Evolutionary conservation across 2,329 filamentous ascomycete genomes (phyloP).

Genomic region (Fusarium sp.): DNA sequence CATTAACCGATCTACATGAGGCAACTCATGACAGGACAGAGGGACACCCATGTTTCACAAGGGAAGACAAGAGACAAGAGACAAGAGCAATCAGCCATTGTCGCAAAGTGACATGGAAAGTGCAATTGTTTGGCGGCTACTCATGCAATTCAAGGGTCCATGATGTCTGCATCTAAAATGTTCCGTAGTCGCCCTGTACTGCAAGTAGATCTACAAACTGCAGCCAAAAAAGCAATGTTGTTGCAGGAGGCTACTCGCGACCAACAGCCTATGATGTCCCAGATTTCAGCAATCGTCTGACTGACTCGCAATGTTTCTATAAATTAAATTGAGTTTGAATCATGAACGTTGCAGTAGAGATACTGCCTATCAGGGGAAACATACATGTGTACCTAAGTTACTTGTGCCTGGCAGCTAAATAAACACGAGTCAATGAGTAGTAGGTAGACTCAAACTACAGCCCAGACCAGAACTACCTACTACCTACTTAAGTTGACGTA

Average conservation of each 20-base stretch:
- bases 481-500: conserved; percentile 2
- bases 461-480: background rate
- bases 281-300: background rate
- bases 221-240: conserved; percentile 30
- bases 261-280: conserved; percentile 8
- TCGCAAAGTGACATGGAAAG: conserved; percentile 7
- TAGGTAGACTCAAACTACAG: conserved; percentile 30
- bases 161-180: conserved; percentile 4
- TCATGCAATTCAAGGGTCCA: conserved; percentile 17
- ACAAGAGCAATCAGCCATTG: background rate
- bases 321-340: conserved; percentile 3
- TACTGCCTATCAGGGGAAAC: conserved; percentile 11
- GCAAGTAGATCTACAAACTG: conserved; percentile 14
- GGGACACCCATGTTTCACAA: conserved; percentile 1
- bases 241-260: background rate
- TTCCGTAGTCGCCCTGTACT: conserved; percentile 3
- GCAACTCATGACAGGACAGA: background rate
- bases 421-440: conserved; percentile 22
- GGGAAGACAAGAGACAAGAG: background rate
- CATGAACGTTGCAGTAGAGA: background rate
- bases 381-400: background rate
- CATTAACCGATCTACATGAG: background rate
- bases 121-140: background rate
- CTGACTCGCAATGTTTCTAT: conserved; percentile 21
- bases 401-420: background rate